Base-by-base conservation (phyloP, 129 eudicot genomes). In the Chrysanthemum lavandulifolium region DNA sequence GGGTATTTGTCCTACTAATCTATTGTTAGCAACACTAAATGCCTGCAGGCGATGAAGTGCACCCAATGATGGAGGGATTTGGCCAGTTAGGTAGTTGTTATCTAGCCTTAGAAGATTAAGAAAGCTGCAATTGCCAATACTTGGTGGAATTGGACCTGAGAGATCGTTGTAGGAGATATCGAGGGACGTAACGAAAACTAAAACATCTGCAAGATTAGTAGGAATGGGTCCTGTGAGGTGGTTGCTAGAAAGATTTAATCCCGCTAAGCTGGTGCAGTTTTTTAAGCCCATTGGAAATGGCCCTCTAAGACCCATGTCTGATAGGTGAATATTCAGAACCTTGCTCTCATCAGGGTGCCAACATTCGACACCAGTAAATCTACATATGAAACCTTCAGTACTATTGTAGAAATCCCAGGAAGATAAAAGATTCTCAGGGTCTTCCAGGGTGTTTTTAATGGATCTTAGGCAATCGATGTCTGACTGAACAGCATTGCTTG, bases 401-500 rank as follows among this genome's bases (percentile, higher is more conserved):
- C 0, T 0, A 10, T 73, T 80, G 18, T 1, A 27, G 61, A 86
- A 86, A 5, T 74, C 6, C 91, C 85, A 86, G 1, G 75, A 10
- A 14, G 73, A 55, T 19, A 86, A 71, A 16, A 40, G 6, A 10
- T 53, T 8, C 10, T 1, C 8, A 11, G 85, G 80, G 29, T 77
- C 83, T 69, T 73, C 40, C 6, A 85, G n/a, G 0, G 90, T 82
- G 3, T 61, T 58, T 18, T 76, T 76, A 8, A 82, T 48, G 10
- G 82, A 57, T 77, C 21, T 73, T 25, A 86, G 69, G 80, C 90
- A 86, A 18, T 13, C 13, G 10, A 77, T 33, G 6, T 86, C 81
- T 5, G 67, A 67, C 58, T 51, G 47, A 61, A 27, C 2, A 50
- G 56, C 64, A 10, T 76, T 58, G 53, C 33, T 68, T 13, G 61